Evolutionary conservation across 2,329 filamentous ascomycete genomes (phyloP).

Genomic region (Aspergillus pseudoviridinutans): DNA sequence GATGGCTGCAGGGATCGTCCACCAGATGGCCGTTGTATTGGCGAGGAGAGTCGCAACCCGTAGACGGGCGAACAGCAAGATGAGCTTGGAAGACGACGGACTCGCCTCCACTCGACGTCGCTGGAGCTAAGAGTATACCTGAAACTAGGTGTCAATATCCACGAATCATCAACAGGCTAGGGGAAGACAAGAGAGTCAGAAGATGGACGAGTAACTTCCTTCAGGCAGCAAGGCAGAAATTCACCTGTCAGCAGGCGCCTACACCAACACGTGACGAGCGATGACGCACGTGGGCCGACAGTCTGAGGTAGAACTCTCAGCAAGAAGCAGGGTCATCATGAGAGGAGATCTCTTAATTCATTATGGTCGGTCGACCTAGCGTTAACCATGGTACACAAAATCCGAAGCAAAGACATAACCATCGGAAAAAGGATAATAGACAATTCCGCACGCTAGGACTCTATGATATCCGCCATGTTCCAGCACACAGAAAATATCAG

Average conservation of each 20-base stretch:
- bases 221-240: background rate
- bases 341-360: conserved; percentile 26
- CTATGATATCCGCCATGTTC: conserved; percentile 23
- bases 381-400: conserved; percentile 22
- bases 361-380: conserved; percentile 20
- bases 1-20: conserved; percentile 13
- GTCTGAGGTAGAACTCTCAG: too few relatives aligned
- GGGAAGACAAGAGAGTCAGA: background rate
- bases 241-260: background rate
- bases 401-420: conserved; percentile 14
- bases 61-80: background rate
- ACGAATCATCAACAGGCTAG: background rate
- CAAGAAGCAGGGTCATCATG: conserved; percentile 10
- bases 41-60: conserved; percentile 1
- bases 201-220: background rate
- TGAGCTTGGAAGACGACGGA: background rate
- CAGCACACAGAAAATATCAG: conserved; percentile 21
- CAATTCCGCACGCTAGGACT: conserved; percentile 16
- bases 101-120: background rate
- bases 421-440: conserved; percentile 11
- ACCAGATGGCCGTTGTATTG: conserved; percentile 7
- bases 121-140: background rate
- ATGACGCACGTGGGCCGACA: background rate
- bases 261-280: background rate
- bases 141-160: background rate